Evolutionary conservation across 2,329 filamentous ascomycete genomes (phyloP), one percentile per base, ranked within the genome.

Genomic region (Taxawa tesnikishii): DNA sequence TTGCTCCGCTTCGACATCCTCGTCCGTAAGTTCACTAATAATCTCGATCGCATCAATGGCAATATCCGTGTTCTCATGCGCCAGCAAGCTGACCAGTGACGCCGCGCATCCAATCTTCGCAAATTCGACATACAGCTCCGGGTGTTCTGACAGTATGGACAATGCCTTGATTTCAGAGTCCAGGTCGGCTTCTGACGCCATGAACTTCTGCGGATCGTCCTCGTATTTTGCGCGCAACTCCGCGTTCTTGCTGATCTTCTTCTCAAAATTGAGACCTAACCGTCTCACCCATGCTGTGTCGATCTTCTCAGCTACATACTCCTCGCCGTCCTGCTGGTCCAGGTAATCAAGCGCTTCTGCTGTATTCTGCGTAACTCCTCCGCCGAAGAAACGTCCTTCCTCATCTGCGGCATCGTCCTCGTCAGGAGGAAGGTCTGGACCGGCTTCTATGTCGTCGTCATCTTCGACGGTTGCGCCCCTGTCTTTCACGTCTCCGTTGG

Each of bases 11-110:
- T 77, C 69, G 2, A 94, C 83, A 49, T 96, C 88, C 51, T 98
- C 87, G 47, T 96, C 90, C 10, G 84, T 92, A 43, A 96, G 63
- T 59, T 98, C 90, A 34, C 75, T 78, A 31, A 98, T 73, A 28
- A 94, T 82, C 59, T 96, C 82, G 30, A 94, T 77, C 1, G 80
- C 83, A 41, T 80, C 83, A 46, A 96, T 93, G 8, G 90, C 85
- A 42, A 98, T 92, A 50, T 98, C 90, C 1, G 87, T 88, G 53
- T 98, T 98, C 47, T 98, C 90, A 53, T 98, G 90, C 11, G 88
- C 79, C 29, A 98, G 63, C 32, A 98, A 59, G 2, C 78, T 73
- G 2, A 93, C 83, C 31, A 98, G 58, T 33, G 79, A 87, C 4
- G 60, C 71, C 1, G 76, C 74, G 13, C 82, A 81, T 17, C 42